Evolutionary conservation across 2,329 filamentous ascomycete genomes (phyloP).

Genomic region (Pezicula neosporulosa): DNA sequence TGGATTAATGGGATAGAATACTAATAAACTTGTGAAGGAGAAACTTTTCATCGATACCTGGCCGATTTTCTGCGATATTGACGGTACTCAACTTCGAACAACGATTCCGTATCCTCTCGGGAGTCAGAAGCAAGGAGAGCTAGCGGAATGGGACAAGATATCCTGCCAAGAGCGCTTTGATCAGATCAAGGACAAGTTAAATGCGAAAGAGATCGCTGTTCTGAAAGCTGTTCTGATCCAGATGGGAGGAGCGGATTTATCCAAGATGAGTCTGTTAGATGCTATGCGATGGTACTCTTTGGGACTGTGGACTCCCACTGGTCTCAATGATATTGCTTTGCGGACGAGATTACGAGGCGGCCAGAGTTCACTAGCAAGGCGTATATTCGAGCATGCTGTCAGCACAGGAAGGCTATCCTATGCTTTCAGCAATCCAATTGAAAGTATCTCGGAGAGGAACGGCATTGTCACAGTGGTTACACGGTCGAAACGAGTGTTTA

Average conservation of each 20-base stretch:
- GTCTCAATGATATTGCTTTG: background rate
- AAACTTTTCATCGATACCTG: background rate
- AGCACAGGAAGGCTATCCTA: background rate
- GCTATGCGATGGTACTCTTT: background rate
- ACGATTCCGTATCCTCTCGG: background rate
- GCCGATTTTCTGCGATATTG: background rate
- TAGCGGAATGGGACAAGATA: background rate
- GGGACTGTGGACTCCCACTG: background rate
- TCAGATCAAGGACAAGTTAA: background rate
- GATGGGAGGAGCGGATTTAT: background rate
- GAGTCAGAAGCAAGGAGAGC: background rate
- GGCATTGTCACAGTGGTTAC: background rate
- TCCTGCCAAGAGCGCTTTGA: background rate
- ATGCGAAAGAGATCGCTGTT: background rate
- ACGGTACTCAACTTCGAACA: background rate
- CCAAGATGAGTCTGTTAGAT: background rate
- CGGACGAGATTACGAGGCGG: background rate
- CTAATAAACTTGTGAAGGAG: background rate
- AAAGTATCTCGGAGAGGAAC: background rate
- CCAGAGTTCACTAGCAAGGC: background rate
- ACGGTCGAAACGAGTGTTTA: constrained; percentile 5
- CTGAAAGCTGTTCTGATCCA: background rate
- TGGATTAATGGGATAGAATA: background rate
- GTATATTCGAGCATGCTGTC: background rate
- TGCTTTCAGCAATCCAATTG: background rate